These are phyloP conservation scores for Debaryomycetaceae sp. DNA, from an alignment of 1,139 yeast species.

Conservation along the genomic window DNA sequence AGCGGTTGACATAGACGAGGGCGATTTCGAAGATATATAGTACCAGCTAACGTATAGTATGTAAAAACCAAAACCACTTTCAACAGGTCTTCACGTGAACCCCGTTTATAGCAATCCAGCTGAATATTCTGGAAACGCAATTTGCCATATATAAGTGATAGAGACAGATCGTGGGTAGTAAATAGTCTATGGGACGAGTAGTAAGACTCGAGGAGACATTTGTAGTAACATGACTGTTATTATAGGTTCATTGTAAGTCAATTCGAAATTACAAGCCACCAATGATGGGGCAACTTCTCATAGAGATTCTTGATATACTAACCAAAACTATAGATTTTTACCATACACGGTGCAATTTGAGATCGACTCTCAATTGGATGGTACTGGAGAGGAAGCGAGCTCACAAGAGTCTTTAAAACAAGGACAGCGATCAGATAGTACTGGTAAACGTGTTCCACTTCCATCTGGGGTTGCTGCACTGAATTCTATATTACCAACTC, in stretches of 20 bases:
- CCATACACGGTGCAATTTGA: conserved; percentile 75
- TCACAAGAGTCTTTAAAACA: neutral
- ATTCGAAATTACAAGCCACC: neutral
- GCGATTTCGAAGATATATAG: conserved; percentile 12
- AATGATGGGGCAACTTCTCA: neutral
- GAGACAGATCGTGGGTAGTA: neutral
- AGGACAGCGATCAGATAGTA: neutral
- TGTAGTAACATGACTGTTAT: conserved; percentile 47
- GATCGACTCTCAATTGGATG: conserved; percentile 24
- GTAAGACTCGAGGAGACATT: neutral
- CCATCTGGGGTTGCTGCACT: neutral
- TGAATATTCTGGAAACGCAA: neutral
- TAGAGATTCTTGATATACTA: conserved; percentile 14
- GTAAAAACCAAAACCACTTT: no score
- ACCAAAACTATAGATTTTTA: conserved; percentile 43
- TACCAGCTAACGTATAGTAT: no score
- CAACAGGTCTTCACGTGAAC: neutral
- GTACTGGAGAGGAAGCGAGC: neutral
- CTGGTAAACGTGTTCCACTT: neutral
- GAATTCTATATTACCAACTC: conserved; percentile 19
- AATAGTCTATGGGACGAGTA: neutral
- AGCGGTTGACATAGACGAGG: conserved; percentile 8
- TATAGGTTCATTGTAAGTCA: conserved; percentile 60
- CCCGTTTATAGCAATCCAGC: neutral
- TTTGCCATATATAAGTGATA: conserved; percentile 8